Conservation (phyloP, 2,329 filamentous ascomycete genomes). For the Coniochaeta hoffmannii region DNA sequence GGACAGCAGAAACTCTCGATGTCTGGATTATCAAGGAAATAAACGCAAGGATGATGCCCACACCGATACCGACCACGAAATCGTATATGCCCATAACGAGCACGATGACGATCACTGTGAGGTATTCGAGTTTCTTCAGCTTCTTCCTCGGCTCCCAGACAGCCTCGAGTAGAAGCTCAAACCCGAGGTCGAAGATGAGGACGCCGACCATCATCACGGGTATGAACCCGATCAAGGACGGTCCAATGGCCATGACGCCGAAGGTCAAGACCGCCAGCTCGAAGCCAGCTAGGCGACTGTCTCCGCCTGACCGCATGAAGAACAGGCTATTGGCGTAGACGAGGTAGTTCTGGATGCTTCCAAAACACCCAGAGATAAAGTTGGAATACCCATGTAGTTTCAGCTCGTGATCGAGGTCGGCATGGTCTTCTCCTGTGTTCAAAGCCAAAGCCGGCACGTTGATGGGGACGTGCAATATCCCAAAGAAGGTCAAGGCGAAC, state of each 20-base stretch:
- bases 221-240: slow-evolving; percentile 84
- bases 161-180: slow-evolving; percentile 85
- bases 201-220: slow-evolving; percentile 96
- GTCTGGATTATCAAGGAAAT: slow-evolving; percentile 87
- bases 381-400: slow-evolving; percentile 93
- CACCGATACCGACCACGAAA: slow-evolving; percentile 88
- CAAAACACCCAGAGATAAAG: slow-evolving; percentile 74
- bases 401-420: slow-evolving; percentile 84
- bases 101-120: slow-evolving; percentile 84
- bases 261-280: slow-evolving; percentile 76
- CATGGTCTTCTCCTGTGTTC: slow-evolving; percentile 84
- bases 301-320: slow-evolving; percentile 87
- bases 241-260: slow-evolving; percentile 77
- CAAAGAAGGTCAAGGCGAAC: slow-evolving; percentile 95
- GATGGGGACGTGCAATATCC: slow-evolving; percentile 93
- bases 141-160: slow-evolving; percentile 84
- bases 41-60: slow-evolving; percentile 88
- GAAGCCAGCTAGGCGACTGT: slow-evolving; percentile 77
- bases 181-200: slow-evolving; percentile 89
- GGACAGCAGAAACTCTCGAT: slow-evolving; percentile 79
- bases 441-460: slow-evolving; percentile 92
- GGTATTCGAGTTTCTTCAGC: slow-evolving; percentile 77
- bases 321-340: slow-evolving; percentile 98
- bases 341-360: slow-evolving; percentile 93
- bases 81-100: slow-evolving; percentile 95